Evolutionary conservation across 164 flowering plant genomes (phyloP), one percentile per base, ranked within the genome.

Genomic region (Berberis vulgaris): DNA sequence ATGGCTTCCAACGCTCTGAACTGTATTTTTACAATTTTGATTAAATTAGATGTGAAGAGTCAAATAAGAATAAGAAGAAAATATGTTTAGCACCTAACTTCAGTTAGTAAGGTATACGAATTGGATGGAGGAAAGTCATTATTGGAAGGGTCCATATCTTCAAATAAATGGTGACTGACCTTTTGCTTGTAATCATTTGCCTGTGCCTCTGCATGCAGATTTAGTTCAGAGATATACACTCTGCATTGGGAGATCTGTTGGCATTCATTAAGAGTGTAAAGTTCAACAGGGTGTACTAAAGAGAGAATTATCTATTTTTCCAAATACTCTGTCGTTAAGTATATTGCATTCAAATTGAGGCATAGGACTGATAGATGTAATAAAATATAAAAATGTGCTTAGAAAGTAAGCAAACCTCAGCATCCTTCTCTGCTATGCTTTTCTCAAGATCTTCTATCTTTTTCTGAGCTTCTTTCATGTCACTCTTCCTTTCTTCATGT

Each of bases 191-290:
- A 89, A 67, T 95, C 99, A 61, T 69, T 73, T 55, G 96, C 98
- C 73, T 95, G 99, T 62, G 96, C 97, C 79, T 95, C 99, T 53
- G 97, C 98, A 75, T 95, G 93, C 84, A 89, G 72, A 76, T 81
- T 85, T 49, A 95, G 77, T 82, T 91, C 99, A 54, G 89, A 76
- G 41, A 95, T 82, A 69, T 95, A 95, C 44, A 78, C 76, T 73
- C 80, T 85, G 69, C 80, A 78, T 54, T 82, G 85, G 49, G 79
- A 57, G 65, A 91, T 80, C 99, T 95, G 87, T 71, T 59, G 52
- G 54, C 13, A 67, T 52, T 38, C 46, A 59, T 54, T 8, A 70
- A 7, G 50, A 63, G 10, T 8, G 50, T 2, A 60, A 49, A 46
- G 58, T 38, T 60, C 55, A 52, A 6, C 5, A 45, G 12, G 10